Base-by-base conservation (phyloP, 2,329 filamentous ascomycete genomes). In the Cytospora leucostoma region DNA sequence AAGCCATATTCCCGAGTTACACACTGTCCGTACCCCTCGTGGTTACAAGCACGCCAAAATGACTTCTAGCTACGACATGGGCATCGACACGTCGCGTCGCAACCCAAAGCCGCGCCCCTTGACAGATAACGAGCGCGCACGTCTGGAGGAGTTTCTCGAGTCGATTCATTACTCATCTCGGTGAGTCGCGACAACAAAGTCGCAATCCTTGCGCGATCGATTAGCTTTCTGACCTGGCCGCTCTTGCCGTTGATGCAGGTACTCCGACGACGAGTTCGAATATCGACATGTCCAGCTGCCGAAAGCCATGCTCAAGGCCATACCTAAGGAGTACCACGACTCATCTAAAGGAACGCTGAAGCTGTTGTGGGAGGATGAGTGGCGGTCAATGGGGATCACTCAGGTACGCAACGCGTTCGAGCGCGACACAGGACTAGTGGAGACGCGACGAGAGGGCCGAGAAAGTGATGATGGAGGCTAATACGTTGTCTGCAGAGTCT, bases 231-330 rank as follows among this genome's bases (percentile, higher is more conserved):
- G 44, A 63, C 61, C 44, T 59, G 13, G 40, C 61, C 68, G 17
- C 37, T 33, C 66, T 69, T 68, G 15, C 52, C 17, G 33, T 12
- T 47, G 7, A 21, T 21, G 44, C 74, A 98, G 95, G 76, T 99
- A 99, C 76, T 93, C 89, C 34, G 95, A 99, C 73, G 88, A 86
- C 78, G 87, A 95, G 77, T 97, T 88, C 77, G 95, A 99, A 79
- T 99, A 99, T 79, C 91, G 95, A 68, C 95, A 99, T 77, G 95
- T 99, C 64, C 93, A 97, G 77, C 87, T 99, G 35, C 95, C 95
- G 51, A 99, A 99, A 80, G 89, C 92, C 70, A 99, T 99, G 95
- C 88, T 99, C 68, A 98, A 98, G 79, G 90, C 87, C 49, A 98
- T 99, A 70, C 95, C 95, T 21, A 89, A 93, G 75, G 94, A 97